Base-by-base conservation (phyloP, 495 filamentous ascomycete genomes). In the Aspergillus cristatus region DNA sequence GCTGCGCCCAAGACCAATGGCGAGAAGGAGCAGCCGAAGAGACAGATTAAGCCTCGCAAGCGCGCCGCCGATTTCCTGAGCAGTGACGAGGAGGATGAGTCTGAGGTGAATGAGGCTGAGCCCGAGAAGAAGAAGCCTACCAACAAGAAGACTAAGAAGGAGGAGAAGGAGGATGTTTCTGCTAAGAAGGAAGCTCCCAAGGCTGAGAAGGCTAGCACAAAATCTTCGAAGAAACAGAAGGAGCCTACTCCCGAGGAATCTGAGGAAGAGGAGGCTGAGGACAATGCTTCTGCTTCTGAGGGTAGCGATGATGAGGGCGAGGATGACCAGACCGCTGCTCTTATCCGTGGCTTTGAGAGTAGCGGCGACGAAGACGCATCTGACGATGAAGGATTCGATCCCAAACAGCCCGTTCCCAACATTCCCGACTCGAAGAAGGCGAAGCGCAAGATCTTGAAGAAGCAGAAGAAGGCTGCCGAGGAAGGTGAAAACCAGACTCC, bases 331-430 rank as follows among this genome's bases (percentile, higher is more conserved):
- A 86, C 74, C 44, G 75, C 66, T 48, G 85, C 69, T 34, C 76
- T 77, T 42, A 78, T 79, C 51, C 80, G 70, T 48, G 83, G 83
- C 14, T 86, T 95, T 51, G 87, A 94, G 57, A 87, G 81, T 61
- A 84, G 79, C 42, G 75, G 78, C 31, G 81, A 84, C 30, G 74
- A 75, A 31, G 71, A 75, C 24, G 67, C 60, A 34, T 62, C 58
- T 14, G 70, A 59, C 7, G 72, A 72, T 32, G 65, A 73, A 43
- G 73, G 67, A 41, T 70, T 75, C 46, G 62, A 76, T 38, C 48
- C 72, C 44, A 70, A 74, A 24, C 66, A 77, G 32, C 63, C 74
- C 15, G 66, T 89, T 13, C 71, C 75, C 16, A 55, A 57, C 38
- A 60, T 74, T 28, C 81, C 81, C 18, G 69, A 79, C 35, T 75